Evolutionary conservation across 2,329 filamentous ascomycete species (phyloP).

Genomic region (Claviceps capensis): DNA sequence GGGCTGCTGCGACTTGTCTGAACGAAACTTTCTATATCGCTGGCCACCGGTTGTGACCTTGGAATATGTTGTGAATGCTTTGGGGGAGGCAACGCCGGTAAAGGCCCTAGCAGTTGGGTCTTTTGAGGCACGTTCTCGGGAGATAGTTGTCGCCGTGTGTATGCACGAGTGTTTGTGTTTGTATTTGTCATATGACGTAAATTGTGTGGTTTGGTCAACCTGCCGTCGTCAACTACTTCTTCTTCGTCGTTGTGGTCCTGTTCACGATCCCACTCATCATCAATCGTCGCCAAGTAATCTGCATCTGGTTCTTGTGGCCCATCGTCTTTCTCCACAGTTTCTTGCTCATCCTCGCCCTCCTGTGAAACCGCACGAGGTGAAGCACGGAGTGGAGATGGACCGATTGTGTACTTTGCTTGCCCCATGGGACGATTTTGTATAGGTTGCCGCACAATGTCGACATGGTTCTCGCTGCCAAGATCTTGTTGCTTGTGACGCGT

Average conservation of each 20-base stretch:
- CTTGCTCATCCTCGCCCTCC: neutral
- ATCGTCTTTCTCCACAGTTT: neutral
- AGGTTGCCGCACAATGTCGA: slow-evolving; percentile 1
- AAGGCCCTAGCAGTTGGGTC: slow-evolving; percentile 1
- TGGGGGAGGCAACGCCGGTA: neutral
- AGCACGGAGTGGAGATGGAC: slow-evolving; percentile 3
- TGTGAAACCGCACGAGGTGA: neutral
- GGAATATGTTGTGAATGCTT: neutral
- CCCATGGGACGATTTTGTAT: neutral
- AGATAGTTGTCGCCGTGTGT: neutral
- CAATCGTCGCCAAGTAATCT: neutral
- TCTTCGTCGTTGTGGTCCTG: slow-evolving; percentile 5
- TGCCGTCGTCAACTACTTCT: neutral
- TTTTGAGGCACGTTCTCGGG: neutral
- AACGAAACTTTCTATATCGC: neutral
- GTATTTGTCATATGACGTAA: neutral
- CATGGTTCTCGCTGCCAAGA: neutral
- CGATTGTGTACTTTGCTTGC: neutral
- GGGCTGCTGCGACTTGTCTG: neutral
- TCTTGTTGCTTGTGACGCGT: neutral
- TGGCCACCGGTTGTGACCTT: neutral
- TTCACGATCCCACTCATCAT: slow-evolving; percentile 1
- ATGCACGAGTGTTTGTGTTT: slow-evolving; percentile 12
- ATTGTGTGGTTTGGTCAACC: neutral
- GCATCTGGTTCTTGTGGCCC: neutral